Base-by-base conservation (phyloP, 148 eudicot genomes). In the Cornus kousa region DNA sequence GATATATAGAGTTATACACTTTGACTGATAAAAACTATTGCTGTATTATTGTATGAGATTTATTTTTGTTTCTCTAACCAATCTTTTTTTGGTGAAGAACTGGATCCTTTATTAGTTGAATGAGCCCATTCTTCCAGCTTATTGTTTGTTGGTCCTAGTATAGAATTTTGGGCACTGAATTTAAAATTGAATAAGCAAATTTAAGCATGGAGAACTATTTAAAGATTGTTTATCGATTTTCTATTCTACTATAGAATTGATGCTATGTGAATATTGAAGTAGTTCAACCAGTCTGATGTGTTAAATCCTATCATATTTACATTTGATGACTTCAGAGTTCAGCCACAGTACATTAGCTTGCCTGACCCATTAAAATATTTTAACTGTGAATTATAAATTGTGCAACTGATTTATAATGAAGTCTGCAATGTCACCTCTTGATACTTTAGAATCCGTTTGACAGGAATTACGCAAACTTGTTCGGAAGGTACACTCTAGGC, bases 401-500 rank as follows among this genome's bases (percentile, higher is more conserved):
- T 57, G 20, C 20, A 35, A 35, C 37, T 35, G 37, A 35, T 57
- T 14, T 57, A 17, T 14, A 57, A n/a, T 76, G 78, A 23, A 13
- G 48, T 65, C 39, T 9, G 2, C 3, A 28, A 24, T 16, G 1
- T 14, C 13, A 2, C 66, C 55, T 60, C 16, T 37, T 74, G 74
- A 28, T 17, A 1, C 70, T 79, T 48, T 66, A 20, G 43, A 13
- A 67, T 39, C 37, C 39, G 7, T 67, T 57, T 59, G 19, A 79
- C 88, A 92, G 97, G 93, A 92, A 73, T 79, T 92, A 73, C 84
- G 96, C n/a, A 85, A 80, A 85, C 89, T 92, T 79, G 89, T 90
- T 32, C 84, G 93, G 69, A 84, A 87, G 85, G 89, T 92, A 39
- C 91, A 92, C 55, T 73, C 75, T 40, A 46, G 76, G 8, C 90